Evolutionary conservation across 2,329 filamentous ascomycete species (phyloP).

Genomic region (Cladosporium phlei): DNA sequence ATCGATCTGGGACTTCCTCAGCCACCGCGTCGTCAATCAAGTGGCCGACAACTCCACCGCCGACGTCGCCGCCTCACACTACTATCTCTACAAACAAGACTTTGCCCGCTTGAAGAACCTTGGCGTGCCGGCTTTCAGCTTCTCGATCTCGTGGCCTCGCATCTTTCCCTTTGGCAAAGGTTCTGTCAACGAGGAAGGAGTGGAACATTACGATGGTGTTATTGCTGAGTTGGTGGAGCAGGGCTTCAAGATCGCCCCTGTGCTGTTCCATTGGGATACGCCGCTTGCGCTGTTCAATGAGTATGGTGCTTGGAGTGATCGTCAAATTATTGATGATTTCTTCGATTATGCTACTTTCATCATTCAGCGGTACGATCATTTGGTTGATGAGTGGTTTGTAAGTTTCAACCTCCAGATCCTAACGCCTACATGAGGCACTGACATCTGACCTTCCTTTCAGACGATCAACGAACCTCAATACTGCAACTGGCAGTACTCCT

Average conservation of each 20-base stretch:
- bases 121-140: constrained; percentile 35
- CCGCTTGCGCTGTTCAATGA: constrained; percentile 33
- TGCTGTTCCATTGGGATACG: constrained; percentile 44
- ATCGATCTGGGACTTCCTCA: constrained; percentile 32
- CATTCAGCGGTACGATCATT: constrained; percentile 36
- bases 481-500: constrained; percentile 36
- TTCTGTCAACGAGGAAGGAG: constrained; percentile 43
- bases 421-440: no score
- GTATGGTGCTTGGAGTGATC: constrained; percentile 38
- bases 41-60: constrained; percentile 33
- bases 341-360: constrained; percentile 37
- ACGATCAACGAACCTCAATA: constrained; percentile 14
- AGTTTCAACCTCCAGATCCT: constrained; percentile 15
- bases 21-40: constrained; percentile 29
- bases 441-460: neutral
- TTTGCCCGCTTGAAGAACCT: constrained; percentile 37
- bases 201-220: constrained; percentile 47
- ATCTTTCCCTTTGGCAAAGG: constrained; percentile 47
- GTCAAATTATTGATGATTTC: constrained; percentile 36
- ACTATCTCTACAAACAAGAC: constrained; percentile 29
- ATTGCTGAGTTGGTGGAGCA: constrained; percentile 40
- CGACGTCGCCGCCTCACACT: constrained; percentile 49
- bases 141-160: constrained; percentile 46
- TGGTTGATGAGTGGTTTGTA: constrained; percentile 34
- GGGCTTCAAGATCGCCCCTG: constrained; percentile 43